Evolutionary conservation across 768 basidiomycete species (phyloP), one percentile per base, ranked within the genome.

Genomic region (Rhizopogon roseolus): DNA sequence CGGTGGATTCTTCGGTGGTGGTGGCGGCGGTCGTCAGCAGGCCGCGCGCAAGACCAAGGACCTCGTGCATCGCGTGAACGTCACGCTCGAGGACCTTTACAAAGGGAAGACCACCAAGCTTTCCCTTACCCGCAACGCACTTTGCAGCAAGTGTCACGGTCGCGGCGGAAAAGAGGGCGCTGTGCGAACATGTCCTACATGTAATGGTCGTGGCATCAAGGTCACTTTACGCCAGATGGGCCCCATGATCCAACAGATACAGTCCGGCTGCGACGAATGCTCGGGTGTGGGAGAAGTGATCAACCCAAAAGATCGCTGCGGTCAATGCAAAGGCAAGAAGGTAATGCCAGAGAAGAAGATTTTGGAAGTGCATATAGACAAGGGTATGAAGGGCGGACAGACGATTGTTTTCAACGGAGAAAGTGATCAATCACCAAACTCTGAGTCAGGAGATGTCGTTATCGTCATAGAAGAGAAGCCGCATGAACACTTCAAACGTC

Each of bases 221-320:
- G 72, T 98, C 65, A 92, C 88, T 49, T 75, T 98, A 57, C 90
- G 97, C 57, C 97, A 98, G 71, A 90, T 99, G 84, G 97, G 97
- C 27, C 97, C 97, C 5, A 99, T 99, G 97, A 92, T 99, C 62
- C 97, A 99, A 72, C 96, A 99, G 73, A 91, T 98, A 61, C 97
- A 98, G 69, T 90, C 93, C 51, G 80, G 85, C 42, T 99, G 97
- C 76, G 85, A 88, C 66, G 97, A 98, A 14, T 99, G 97, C 70
- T 81, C 78, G 49, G 97, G 92, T 14, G 81, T 85, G n/a, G 97
- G 97, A 60, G 96, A 99, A 72, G 78, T 94, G 62, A 97, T 99
- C 77, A 94, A 93, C 69, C 66, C 74, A 53, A 98, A 94, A 71
- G 93, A 98, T 76, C 81, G 88, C 55, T 99, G 97, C 82, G 80